Percentiles rank a stretch among this genome's conserved stretches.
Conservation (phyloP, 129 eudicot genomes). For the Artemisia argyi region DNA sequence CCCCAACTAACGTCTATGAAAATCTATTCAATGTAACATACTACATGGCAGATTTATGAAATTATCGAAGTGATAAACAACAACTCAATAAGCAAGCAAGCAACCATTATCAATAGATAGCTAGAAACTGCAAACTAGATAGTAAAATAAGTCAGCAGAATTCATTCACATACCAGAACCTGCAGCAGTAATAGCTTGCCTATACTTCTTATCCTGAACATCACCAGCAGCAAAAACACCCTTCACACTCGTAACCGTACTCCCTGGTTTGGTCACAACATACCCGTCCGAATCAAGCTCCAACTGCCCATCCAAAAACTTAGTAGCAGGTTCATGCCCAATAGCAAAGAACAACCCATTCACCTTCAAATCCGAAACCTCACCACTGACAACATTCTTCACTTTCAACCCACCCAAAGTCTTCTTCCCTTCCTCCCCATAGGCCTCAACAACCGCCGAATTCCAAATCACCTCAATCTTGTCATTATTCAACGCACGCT, state of each 20-base stretch:
- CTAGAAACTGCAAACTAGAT: neutral
- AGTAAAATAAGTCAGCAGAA: neutral
- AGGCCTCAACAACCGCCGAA: slow-evolving; percentile 75
- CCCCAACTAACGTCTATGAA: neutral
- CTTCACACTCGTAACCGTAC: slow-evolving; percentile 69
- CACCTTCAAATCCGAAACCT: slow-evolving; percentile 63
- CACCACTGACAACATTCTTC: slow-evolving; percentile 74
- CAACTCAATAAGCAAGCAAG: neutral
- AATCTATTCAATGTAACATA: neutral
- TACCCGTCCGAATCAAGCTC: slow-evolving; percentile 86
- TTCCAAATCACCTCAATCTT: slow-evolving; percentile 93
- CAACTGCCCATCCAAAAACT: slow-evolving; percentile 81
- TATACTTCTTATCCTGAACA: slow-evolving; percentile 97
- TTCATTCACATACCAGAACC: slow-evolving; percentile 63
- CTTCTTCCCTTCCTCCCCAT: slow-evolving; percentile 62
- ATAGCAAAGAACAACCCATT: slow-evolving; percentile 91
- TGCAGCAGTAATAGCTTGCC: slow-evolving; percentile 97
- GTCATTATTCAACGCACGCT: slow-evolving; percentile 61
- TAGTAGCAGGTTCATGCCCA: slow-evolving; percentile 97
- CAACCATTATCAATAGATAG: neutral
- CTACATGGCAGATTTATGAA: no score
- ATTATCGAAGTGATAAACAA: no score
- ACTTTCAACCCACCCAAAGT: slow-evolving; percentile 77
- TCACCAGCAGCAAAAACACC: slow-evolving; percentile 99
- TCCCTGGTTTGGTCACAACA: slow-evolving; percentile 83